Base-by-base conservation (phyloP, 768 basidiomycete species). In the Pholiota conissans region DNA sequence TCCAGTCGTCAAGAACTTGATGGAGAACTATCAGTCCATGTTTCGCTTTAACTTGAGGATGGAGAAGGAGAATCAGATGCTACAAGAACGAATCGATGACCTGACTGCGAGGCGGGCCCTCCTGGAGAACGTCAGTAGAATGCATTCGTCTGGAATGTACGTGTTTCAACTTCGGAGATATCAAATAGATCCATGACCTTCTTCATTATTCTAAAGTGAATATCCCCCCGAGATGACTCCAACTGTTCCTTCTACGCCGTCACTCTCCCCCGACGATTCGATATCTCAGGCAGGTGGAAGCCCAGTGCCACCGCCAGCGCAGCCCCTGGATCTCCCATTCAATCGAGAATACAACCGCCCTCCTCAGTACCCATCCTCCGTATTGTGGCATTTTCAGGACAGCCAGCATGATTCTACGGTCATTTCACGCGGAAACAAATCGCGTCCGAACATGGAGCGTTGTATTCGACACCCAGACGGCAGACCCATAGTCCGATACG, bases 301-400 rank as follows among this genome's bases (percentile, higher is more conserved):
- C 22, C 42, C 30, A 32, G 30, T 18, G 16, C 9, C 39, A 24
- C 35, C 9, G 37, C 37, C 52, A 16, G 9, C n/a, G 13, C n/a
- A 37, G 14, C 18, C 26, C 35, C 35, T 14, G 13, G 13, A 32
- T 13, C 30, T 22, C 18, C 32, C 27, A 14, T 32, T 35, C 16
- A n/a, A 52, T 13, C 50, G 24, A 35, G 13, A 32, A 6, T 27
- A 2, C 24, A 14, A 39, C 11, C 37, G 52, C 9, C 52, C 52
- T 2, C 1, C 11, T 3, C 52, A 42, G 14, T 52, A 52, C n/a
- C 52, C 52, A 8, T n/a, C 13, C 20, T 39, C 52, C 2, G 24
- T 52, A n/a, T 32, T 52, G 28, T 52, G 52, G 52, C 37, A 27
- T n/a, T 24, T 40, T 8, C 24, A 52, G 3, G 52, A 52, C n/a